Evolutionary conservation across 805 yeast species (phyloP).

Genomic region (Starmerella etchellsii): DNA sequence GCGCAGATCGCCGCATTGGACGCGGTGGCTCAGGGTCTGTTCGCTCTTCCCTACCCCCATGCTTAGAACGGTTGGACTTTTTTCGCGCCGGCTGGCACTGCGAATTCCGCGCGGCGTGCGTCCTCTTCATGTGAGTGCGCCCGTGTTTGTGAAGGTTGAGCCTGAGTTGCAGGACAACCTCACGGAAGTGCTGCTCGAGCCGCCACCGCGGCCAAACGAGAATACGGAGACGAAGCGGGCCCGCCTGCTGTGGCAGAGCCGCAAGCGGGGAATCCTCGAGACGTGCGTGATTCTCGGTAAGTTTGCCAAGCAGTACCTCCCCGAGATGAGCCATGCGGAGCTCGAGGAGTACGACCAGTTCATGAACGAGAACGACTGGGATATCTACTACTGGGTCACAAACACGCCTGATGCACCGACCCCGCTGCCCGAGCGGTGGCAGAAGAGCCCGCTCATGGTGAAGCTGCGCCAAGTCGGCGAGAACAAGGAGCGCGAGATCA

Average conservation of each 20-base stretch:
- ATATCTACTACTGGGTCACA: slow-evolving; percentile 96
- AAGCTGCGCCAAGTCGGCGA: slow-evolving; percentile 60
- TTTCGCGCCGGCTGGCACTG: too few species aligned
- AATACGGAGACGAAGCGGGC: slow-evolving; percentile 62
- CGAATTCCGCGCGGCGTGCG: too few species aligned
- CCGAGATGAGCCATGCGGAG: slow-evolving; percentile 45
- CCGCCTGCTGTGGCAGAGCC: slow-evolving; percentile 77
- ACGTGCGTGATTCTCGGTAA: slow-evolving; percentile 75
- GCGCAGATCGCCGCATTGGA: too few species aligned
- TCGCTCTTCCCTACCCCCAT: too few species aligned
- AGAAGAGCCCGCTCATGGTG: slow-evolving; percentile 47
- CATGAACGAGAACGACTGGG: slow-evolving; percentile 97
- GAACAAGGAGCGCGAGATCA: slow-evolving; percentile 55
- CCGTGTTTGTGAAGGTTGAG: slow-evolving; percentile 3
- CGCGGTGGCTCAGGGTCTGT: too few species aligned
- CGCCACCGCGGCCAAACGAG: slow-evolving; percentile 67
- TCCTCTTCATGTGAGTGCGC: too few species aligned
- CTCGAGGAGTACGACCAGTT: slow-evolving; percentile 71
- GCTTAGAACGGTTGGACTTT: too few species aligned
- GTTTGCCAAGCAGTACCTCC: slow-evolving; percentile 67
- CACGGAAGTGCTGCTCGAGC: slow-evolving; percentile 47
- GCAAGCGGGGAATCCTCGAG: slow-evolving; percentile 92
- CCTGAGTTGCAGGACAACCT: slow-evolving; percentile 10
- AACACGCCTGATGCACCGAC: slow-evolving; percentile 57
- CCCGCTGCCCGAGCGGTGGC: slow-evolving; percentile 82